Evolutionary conservation across 2,329 filamentous ascomycete genomes (phyloP), one percentile per base, ranked within the genome.

Genomic region (Nigrospora osmanthi): DNA sequence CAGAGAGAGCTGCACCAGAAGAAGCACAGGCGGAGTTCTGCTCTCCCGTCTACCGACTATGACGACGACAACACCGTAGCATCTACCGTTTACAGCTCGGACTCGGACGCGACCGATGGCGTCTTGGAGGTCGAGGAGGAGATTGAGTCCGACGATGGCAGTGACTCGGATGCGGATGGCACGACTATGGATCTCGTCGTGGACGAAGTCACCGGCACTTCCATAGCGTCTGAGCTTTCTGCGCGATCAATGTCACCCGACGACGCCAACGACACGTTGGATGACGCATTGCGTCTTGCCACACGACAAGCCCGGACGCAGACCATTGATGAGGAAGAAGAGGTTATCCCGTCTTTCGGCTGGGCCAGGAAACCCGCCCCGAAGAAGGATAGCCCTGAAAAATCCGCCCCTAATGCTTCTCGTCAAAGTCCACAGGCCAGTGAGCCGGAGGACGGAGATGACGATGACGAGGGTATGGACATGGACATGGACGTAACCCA

Each of bases 151-250:
- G 66, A 64, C 44, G 68, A 65, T 23, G 72, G 70, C 19, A 76
- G 72, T 38, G 69, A 71, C 40, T 76, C 75, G 10, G 76, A 85
- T 49, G 84, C 87, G 37, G 83, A 84, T 41, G 85, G 87, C 52
- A 85, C 81, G 30, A 90, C 87, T 1, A 84, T 87, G 63, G 91
- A 83, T 33, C 70, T 95, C 38, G 87, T 91, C 48, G 73, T 87
- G 15, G 87, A 93, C 46, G 86, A 90, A 54, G 77, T 84, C 50
- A 89, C 85, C 2, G 79, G 80, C 31, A 82, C 79, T 23, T 86
- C 85, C 14, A 68, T 80, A 38, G 77, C 73, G 38, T 86, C 85
- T 11, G 71, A 73, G 3, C 75, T 76, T 23, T 80, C 78, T 17
- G 69, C 71, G 49, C 75, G 71, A 38, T 59, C 62, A 34, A 72